Percentiles rank a stretch among this genome's conserved stretches.
Evolutionary conservation across 2,329 filamentous ascomycete genomes (phyloP).

Genomic region (Phyllosticta ampelicida): DNA sequence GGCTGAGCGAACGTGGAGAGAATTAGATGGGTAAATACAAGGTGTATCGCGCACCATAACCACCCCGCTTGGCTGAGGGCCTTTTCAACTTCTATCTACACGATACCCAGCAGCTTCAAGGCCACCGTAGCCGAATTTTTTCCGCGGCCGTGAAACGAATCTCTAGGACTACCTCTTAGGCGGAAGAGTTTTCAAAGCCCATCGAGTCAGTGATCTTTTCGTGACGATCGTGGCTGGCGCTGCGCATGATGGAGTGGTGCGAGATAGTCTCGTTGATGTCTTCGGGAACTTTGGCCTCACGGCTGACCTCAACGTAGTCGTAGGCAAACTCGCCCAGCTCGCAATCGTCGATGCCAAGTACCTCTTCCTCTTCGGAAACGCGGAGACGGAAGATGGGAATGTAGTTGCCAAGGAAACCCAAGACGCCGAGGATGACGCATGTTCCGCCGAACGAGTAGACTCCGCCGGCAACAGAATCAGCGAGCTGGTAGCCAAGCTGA

Average conservation of each 20-base stretch:
- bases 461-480: conserved; percentile 66
- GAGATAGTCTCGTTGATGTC: conserved; percentile 24
- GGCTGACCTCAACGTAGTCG: conserved; percentile 76
- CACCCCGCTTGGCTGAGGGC: neutral
- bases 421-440: conserved; percentile 54
- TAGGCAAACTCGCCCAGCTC: conserved; percentile 93
- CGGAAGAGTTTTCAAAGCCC: neutral
- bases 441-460: conserved; percentile 70
- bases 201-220: conserved; percentile 11
- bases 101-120: neutral
- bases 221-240: neutral
- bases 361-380: conserved; percentile 65
- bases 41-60: neutral
- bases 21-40: neutral
- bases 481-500: conserved; percentile 73
- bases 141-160: neutral
- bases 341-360: conserved; percentile 75
- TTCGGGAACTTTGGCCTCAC: conserved; percentile 47
- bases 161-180: neutral
- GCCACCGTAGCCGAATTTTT: neutral
- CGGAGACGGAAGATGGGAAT: conserved; percentile 67
- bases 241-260: conserved; percentile 2
- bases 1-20: neutral
- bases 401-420: conserved; percentile 61
- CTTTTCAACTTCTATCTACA: neutral